Base-by-base conservation (phyloP, 352 stramenopile genomes). In the Thalassiosira delicatula region DNA sequence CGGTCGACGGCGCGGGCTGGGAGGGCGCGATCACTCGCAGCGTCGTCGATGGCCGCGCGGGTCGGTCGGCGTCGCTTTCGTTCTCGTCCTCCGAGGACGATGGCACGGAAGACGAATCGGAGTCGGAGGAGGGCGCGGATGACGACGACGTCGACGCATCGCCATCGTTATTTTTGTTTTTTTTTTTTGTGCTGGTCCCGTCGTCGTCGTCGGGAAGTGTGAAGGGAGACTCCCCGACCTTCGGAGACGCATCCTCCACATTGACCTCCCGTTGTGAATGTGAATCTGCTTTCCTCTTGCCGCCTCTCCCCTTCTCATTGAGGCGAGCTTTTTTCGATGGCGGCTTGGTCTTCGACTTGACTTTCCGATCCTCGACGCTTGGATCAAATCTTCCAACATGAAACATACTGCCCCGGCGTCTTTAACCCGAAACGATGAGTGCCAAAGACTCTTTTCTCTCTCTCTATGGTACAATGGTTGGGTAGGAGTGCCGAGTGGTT, bases 21-120 rank as follows among this genome's bases (percentile, higher is more conserved):
- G 88, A 87, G 23, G 85, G 85, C 37, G 88, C 88, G 61, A 92
- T 92, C 17, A 92, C 81, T 70, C 70, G 84, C 21, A 92, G 69
- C n/a, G 81, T 81, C n/a, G 80, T 63, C 25, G 27, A 30, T 42
- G n/a, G n/a, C n/a, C n/a, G n/a, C n/a, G n/a, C n/a, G n/a, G 56
- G 72, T 37, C 23, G 40, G 67, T 12, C 65, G 70, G 51, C 23
- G 17, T 63, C 71, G 57, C 65, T 2, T 51, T 73, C 29, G 25
- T 82, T 32, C 29, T 84, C 30, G 40, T 88, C 33, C 30, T 79
- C 62, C 32, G 56, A 73, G 33, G 60, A 76, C 17, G 51, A 82
- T 76, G 61, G 25, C 3, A 71, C 66, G 57, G 62, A 76, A 21
- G 57, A 83, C 49, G 68, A 68, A 68, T 88, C 79, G 0, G 56